phyloP scores from a whole-genome alignment of 805 yeast species.

The Candida jianshihensis region DNA sequence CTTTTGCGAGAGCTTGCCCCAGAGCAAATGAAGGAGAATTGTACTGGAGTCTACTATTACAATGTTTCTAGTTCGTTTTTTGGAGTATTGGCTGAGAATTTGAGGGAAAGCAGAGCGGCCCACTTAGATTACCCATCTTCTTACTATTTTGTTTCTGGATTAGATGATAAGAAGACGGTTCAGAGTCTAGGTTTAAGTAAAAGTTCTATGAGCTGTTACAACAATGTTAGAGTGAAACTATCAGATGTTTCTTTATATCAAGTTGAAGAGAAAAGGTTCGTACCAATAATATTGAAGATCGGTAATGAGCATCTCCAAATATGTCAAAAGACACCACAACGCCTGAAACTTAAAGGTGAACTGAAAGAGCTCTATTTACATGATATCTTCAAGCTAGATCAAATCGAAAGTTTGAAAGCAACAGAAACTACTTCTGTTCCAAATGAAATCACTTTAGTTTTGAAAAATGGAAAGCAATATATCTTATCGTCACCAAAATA shows the following conservation, averaged over 20 bases:
- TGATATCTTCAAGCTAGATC: conserved; percentile 36
- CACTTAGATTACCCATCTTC: conserved; percentile 9
- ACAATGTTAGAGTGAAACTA: conserved; percentile 46
- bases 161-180: conserved; percentile 38
- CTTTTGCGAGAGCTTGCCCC: conserved; percentile 44
- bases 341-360: conserved; percentile 30
- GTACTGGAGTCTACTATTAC: conserved; percentile 45
- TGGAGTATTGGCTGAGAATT: conserved; percentile 19
- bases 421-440: conserved; percentile 39
- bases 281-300: conserved; percentile 56
- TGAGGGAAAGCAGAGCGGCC: conserved; percentile 17
- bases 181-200: conserved; percentile 38
- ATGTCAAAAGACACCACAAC: conserved; percentile 34
- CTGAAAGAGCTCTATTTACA: conserved; percentile 31
- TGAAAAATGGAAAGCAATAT: conserved; percentile 28
- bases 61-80: conserved; percentile 28
- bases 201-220: conserved; percentile 33
- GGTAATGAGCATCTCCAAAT: conserved; percentile 68
- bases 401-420: conserved; percentile 33
- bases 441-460: conserved; percentile 42
- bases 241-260: conserved; percentile 49
- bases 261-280: conserved; percentile 38
- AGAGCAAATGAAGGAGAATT: conserved; percentile 41
- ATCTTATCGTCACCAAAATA: conserved; percentile 43
- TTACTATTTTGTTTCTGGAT: conserved; percentile 37